phyloP scores from a whole-genome alignment of 164 flowering plant genomes.

The Vitis labrusca region DNA sequence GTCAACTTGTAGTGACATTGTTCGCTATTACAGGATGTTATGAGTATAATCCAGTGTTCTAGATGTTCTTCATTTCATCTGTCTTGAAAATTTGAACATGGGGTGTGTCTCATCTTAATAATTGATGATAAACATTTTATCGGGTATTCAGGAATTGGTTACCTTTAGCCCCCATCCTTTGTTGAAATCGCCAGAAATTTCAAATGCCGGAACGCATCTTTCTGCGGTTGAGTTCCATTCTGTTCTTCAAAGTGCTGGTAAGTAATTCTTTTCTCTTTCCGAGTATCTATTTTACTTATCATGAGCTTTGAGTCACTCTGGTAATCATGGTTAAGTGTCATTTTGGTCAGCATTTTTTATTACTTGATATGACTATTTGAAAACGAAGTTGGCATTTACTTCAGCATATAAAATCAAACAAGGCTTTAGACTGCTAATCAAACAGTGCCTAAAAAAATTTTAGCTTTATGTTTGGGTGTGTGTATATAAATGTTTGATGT shows the following conservation, averaged over 20 bases:
- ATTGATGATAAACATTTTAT: background rate
- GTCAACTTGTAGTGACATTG: background rate
- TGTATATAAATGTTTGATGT: too few relatives aligned
- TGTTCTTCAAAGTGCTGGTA: conserved; percentile 67
- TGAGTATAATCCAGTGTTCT: too few relatives aligned
- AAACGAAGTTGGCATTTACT: too few relatives aligned
- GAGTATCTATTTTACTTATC: background rate
- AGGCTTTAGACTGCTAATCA: too few relatives aligned
- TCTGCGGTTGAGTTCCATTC: conserved; percentile 88
- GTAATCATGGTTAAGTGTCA: background rate
- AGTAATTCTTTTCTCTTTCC: background rate
- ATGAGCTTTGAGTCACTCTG: background rate
- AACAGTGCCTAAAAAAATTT: too few relatives aligned
- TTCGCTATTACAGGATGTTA: background rate
- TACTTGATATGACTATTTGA: too few relatives aligned
- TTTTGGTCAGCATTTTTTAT: too few relatives aligned
- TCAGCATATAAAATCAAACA: too few relatives aligned
- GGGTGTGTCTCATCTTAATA: background rate
- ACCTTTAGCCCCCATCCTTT: conserved; percentile 72
- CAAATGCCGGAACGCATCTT: conserved; percentile 85
- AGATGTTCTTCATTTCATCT: too few relatives aligned
- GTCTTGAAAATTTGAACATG: background rate
- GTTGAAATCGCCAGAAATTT: conserved; percentile 58
- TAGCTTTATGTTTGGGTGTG: too few relatives aligned
- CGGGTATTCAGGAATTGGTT: conserved; percentile 72